Percentiles rank a stretch among this genome's conserved stretches.
These are phyloP conservation scores for Heracleum sosnowskyi DNA, from an alignment of 129 eudicot genomes.

Conservation along the genomic window DNA sequence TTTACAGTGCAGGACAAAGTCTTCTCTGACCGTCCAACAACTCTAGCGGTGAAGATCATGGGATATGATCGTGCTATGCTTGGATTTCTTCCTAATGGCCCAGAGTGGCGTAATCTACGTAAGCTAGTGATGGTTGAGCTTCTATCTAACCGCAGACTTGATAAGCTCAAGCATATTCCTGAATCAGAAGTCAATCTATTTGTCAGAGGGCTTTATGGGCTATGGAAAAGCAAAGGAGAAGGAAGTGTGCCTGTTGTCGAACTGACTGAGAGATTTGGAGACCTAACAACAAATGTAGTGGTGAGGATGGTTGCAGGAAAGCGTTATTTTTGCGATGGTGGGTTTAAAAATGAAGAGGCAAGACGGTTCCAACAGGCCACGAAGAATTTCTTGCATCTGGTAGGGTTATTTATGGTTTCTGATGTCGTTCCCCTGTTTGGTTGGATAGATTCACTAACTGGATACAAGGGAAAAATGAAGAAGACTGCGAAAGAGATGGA, in stretches of 20 bases:
- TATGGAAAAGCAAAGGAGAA: constrained; percentile 12
- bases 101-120: constrained; percentile 42
- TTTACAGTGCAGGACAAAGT: constrained; percentile 2
- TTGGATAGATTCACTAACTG: constrained; percentile 2
- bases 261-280: constrained; percentile 4
- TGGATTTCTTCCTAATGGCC: constrained; percentile 21
- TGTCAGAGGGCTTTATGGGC: constrained; percentile 13
- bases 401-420: constrained; percentile 3
- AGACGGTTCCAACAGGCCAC: not conserved
- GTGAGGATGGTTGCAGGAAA: constrained; percentile 10
- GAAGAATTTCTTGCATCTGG: not conserved
- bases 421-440: constrained; percentile 2
- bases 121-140: constrained; percentile 26
- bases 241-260: not conserved
- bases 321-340: not conserved
- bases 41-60: not conserved
- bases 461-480: constrained; percentile 6
- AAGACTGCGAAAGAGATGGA: constrained; percentile 4
- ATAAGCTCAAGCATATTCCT: constrained; percentile 19
- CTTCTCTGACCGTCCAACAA: constrained; percentile 8
- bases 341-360: not conserved
- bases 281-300: not conserved
- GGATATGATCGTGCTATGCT: constrained; percentile 17
- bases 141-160: constrained; percentile 20
- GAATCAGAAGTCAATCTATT: constrained; percentile 10